Evolutionary conservation across 805 yeast genomes (phyloP).

Genomic region (Danielia oregonensis): DNA sequence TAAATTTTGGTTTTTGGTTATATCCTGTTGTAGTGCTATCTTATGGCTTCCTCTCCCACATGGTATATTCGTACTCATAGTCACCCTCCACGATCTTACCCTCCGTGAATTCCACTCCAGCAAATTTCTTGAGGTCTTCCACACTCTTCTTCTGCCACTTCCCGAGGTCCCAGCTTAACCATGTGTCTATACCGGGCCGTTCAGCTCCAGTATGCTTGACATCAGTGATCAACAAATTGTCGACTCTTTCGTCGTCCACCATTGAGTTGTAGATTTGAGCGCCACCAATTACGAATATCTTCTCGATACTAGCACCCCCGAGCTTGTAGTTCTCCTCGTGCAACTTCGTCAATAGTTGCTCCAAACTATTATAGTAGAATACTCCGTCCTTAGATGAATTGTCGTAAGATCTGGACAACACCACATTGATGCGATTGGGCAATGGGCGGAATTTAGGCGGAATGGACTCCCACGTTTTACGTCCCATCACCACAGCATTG

Average conservation of each 20-base stretch:
- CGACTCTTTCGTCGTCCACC: slow-evolving; percentile 40
- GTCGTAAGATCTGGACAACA: slow-evolving; percentile 53
- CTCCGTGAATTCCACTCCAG: slow-evolving; percentile 28
- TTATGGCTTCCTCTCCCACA: slow-evolving; percentile 43
- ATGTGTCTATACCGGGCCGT: slow-evolving; percentile 65
- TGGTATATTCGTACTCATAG: slow-evolving; percentile 53
- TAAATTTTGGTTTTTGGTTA: too few species aligned
- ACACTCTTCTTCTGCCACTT: slow-evolving; percentile 36
- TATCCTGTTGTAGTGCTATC: not conserved
- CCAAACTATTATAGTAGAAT: slow-evolving; percentile 27
- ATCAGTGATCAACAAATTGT: slow-evolving; percentile 67
- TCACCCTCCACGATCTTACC: slow-evolving; percentile 36
- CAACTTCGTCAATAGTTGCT: slow-evolving; percentile 33
- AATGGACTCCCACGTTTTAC: slow-evolving; percentile 93
- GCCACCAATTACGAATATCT: slow-evolving; percentile 87
- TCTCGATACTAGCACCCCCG: slow-evolving; percentile 35
- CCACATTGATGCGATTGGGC: slow-evolving; percentile 68
- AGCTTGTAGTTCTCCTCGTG: slow-evolving; percentile 8
- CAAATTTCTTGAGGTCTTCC: slow-evolving; percentile 33
- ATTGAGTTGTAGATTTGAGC: slow-evolving; percentile 75
- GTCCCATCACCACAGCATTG: slow-evolving; percentile 92
- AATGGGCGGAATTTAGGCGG: slow-evolving; percentile 83
- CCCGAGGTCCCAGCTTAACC: slow-evolving; percentile 38
- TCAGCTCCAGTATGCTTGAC: slow-evolving; percentile 32
- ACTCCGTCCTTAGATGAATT: slow-evolving; percentile 22